Evolutionary conservation across 1,139 yeast species (phyloP).

Genomic region (Yamadazyma membranifaciens): DNA sequence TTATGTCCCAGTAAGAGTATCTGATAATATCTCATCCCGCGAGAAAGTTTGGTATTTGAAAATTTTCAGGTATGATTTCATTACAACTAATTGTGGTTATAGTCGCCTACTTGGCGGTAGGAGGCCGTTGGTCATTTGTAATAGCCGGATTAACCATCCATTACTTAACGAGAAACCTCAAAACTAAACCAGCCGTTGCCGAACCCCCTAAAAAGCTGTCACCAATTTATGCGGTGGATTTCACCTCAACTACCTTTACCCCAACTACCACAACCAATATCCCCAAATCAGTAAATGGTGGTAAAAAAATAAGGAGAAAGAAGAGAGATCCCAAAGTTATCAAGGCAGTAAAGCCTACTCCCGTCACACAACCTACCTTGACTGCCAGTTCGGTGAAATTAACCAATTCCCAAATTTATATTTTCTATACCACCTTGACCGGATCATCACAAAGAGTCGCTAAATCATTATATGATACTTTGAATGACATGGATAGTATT

Average conservation of each 20-base stretch:
- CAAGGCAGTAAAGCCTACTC: slow-evolving; percentile 33
- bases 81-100: slow-evolving; percentile 8
- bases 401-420: slow-evolving; percentile 48
- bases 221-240: slow-evolving; percentile 45
- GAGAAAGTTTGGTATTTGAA: slow-evolving; percentile 2
- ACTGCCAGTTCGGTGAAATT: slow-evolving; percentile 33
- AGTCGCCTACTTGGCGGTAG: slow-evolving; percentile 15
- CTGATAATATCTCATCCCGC: slow-evolving; percentile 4
- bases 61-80: slow-evolving; percentile 14
- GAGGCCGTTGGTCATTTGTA: slow-evolving; percentile 31
- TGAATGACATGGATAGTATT: slow-evolving; percentile 31
- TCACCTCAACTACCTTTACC: slow-evolving; percentile 37
- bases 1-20: not conserved
- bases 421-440: slow-evolving; percentile 82
- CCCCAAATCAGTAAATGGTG: not conserved
- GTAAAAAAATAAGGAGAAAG: slow-evolving; percentile 8
- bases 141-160: slow-evolving; percentile 7
- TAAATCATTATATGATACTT: slow-evolving; percentile 38
- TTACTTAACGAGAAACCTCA: not conserved
- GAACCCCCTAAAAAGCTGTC: slow-evolving; percentile 15
- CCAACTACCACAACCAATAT: slow-evolving; percentile 24
- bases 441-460: slow-evolving; percentile 81
- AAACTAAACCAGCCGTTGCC: not conserved
- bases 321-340: slow-evolving; percentile 37
- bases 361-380: slow-evolving; percentile 23